Evolutionary conservation across 176 grass and related monocot species (phyloP), one percentile per base, ranked within the genome.

Genomic region (Bolboschoenus planiculmis): DNA sequence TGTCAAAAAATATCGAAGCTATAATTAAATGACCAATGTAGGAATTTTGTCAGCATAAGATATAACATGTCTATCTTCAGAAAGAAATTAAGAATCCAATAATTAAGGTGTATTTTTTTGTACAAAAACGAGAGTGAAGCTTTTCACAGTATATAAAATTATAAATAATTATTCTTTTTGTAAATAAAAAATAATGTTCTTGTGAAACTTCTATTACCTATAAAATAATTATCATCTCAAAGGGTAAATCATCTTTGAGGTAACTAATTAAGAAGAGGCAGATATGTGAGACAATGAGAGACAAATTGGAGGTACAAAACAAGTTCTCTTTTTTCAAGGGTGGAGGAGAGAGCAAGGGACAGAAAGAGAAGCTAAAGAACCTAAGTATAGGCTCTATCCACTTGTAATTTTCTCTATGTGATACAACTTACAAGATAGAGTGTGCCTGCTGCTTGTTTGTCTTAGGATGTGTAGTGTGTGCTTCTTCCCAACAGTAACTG

Each of bases 261-360:
- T 76, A 16, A 6, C 10, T 62, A 27, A 3, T 18, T 48, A 51
- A 77, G 14, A 77, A 30, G 9, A 15, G 39, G 39, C 0, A 73
- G 47, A 50, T 30, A 2, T 18, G 24, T 35, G 30, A 65, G 60
- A 5, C 27, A n/a, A 31, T 34, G 48, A 42, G 35, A 40, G 65
- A 70, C 65, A 70, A 70, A 76, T 74, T 76, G 72, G 72, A 76
- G 72, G 44, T 76, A 76, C 11, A 51, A 76, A 80, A 59, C 36
- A 80, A 42, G 20, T 80, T 80, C 56, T n/a, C n/a, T 57, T 80
- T 59, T 80, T 39, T 57, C 31, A 56, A 80, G 8, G 59, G 78
- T 60, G 78, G 50, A 42, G 78, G 44, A 42, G 20, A 29, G 15
- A 27, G n/a, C 34, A 81, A 81, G 78, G 78, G 54, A 58, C 78